These are phyloP conservation scores for Linnemannia hyalina DNA, from an alignment of 192 early-diverging fungal species.

Conservation along the genomic window DNA sequence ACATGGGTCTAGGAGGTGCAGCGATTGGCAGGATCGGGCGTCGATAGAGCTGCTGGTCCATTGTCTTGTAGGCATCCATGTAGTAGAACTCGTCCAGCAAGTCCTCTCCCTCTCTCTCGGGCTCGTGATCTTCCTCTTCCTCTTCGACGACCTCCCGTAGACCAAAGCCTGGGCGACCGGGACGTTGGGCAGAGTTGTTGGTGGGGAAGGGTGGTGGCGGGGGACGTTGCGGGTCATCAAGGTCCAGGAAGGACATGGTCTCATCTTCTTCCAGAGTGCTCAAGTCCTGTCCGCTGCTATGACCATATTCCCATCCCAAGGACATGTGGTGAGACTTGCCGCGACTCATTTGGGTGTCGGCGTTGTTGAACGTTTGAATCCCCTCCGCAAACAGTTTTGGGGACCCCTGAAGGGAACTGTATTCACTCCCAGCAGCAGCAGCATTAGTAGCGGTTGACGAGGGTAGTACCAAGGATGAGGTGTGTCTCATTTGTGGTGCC, in stretches of 20 bases:
- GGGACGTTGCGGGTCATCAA: neutral
- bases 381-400: constrained; percentile 13
- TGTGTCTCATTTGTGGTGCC: neutral
- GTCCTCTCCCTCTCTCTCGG: constrained; percentile 43
- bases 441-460: neutral
- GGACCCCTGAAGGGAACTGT: neutral
- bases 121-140: constrained; percentile 24
- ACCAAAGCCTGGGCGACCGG: neutral
- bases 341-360: neutral
- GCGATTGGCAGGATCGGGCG: constrained; percentile 19
- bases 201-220: constrained; percentile 2
- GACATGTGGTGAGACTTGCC: neutral
- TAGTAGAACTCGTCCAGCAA: constrained; percentile 45
- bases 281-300: neutral
- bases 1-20: constrained; percentile 37
- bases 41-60: constrained; percentile 49
- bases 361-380: neutral
- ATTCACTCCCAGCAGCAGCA: neutral
- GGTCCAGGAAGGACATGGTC: constrained; percentile 26
- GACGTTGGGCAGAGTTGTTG: neutral
- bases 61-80: constrained; percentile 50
- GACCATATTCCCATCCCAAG: neutral
- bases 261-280: constrained; percentile 24
- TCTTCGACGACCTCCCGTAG: neutral
- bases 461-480: neutral